Evolutionary conservation across 495 filamentous ascomycete genomes (phyloP), one percentile per base, ranked within the genome.

Genomic region (Lophiotrema nucula): DNA sequence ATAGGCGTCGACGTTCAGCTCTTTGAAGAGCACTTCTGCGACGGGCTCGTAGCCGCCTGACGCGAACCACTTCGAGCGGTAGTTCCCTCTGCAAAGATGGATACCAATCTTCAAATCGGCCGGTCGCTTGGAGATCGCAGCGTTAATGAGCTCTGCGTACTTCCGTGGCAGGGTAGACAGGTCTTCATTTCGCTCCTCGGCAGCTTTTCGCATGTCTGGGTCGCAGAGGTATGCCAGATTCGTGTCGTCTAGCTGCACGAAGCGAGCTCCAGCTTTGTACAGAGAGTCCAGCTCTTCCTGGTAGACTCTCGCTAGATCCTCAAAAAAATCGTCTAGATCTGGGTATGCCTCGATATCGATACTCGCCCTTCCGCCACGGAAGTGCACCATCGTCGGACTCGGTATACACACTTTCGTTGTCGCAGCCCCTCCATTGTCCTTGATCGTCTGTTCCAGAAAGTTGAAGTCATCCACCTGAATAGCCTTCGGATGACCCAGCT

Each of bases 201-300:
- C 60, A 18, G 56, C 62, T 35, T 60, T 52, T 8, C 71, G 60
- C 68, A 74, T 72, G 16, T 71, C 64, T 16, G 68, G 60, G 35
- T 72, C 68, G 58, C 70, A 74, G 23, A 74, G 68, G 49, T 74
- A 74, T 15, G 72, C 70, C 23, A 74, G 49, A 25, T 72, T 72
- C 24, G 72, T 71, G 50, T 72, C 72, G 56, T 74, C 72, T 18
- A 74, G 63, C 58, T 74, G 72, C 25, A 74, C 57, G 44, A 70
- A 70, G 37, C 70, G 65, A 31, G 61, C 58, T 1, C 72, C 72
- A 18, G 71, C 72, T 1, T 60, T 37, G 50, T 74, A 68, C 31
- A 74, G 47, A 22, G 60, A 65, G 41, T 55, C 60, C 35, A 74
- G 50, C 55, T 74, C 72, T 50, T 69, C 59, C 49, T 67, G 66